Percentiles rank a stretch among this genome's conserved stretches.
Conservation (phyloP, 257 asterid species). For the Solanum okadae region DNA sequence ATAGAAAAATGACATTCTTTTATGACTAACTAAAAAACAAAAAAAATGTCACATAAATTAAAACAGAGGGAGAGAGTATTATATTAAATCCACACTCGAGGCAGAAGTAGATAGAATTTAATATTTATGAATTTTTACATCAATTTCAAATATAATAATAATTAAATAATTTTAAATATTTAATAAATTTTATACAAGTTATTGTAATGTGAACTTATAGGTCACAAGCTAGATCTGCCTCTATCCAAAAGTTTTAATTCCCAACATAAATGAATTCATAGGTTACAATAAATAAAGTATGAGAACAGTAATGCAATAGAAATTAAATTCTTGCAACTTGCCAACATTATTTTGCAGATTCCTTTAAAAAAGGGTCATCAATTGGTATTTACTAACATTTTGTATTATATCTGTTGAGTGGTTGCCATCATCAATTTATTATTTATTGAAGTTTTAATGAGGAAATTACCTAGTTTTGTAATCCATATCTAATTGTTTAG, state of each 20-base stretch:
- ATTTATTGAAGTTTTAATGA: not conserved
- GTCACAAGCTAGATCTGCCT: not conserved
- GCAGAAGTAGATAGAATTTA: no score
- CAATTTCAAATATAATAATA: no score
- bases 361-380: not conserved
- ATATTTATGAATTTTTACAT: no score
- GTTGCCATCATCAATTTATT: not conserved
- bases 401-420: not conserved
- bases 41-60: no score
- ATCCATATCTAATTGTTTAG: not conserved
- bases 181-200: not conserved
- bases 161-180: no score
- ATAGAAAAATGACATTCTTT: no score
- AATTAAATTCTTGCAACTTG: not conserved
- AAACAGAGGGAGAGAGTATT: no score
- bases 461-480: not conserved
- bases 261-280: not conserved
- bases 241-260: not conserved
- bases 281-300: not conserved
- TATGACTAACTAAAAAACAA: no score
- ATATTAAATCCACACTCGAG: no score
- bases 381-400: not conserved
- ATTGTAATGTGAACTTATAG: not conserved
- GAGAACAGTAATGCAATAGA: not conserved
- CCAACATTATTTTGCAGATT: not conserved